Percentiles rank a stretch among this genome's conserved stretches.
These are phyloP conservation scores for Ulota crispa DNA, from an alignment of 225 moss, liverwort and hornwort genomes.

Conservation along the genomic window DNA sequence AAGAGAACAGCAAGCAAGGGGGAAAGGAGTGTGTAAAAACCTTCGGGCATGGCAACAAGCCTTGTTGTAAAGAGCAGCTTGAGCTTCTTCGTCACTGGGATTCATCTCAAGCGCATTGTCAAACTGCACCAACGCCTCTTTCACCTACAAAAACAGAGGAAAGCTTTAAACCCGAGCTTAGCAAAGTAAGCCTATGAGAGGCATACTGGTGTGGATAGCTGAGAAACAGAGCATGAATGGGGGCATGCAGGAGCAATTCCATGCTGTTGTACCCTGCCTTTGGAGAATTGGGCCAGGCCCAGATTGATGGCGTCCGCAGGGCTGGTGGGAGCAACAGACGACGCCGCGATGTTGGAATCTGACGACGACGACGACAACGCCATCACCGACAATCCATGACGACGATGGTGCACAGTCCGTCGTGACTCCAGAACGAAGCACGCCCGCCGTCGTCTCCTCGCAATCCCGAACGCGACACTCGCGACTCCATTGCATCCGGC, in stretches of 20 bases:
- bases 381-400: constrained; percentile 12
- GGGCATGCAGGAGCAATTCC: constrained; percentile 26
- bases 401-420: constrained; percentile 15
- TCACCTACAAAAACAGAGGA: constrained; percentile 49
- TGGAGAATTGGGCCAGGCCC: constrained; percentile 80
- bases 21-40: constrained; percentile 26
- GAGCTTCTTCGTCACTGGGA: constrained; percentile 75
- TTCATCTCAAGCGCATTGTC: constrained; percentile 70
- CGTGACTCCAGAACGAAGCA: background rate
- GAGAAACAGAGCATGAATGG: background rate
- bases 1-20: background rate
- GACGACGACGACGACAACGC: constrained; percentile 18
- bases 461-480: constrained; percentile 2
- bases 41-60: constrained; percentile 95
- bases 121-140: constrained; percentile 80
- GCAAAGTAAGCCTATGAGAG: background rate
- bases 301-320: constrained; percentile 76
- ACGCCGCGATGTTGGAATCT: constrained; percentile 29
- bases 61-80: constrained; percentile 96
- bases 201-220: background rate
- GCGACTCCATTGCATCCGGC: background rate
- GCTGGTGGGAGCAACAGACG: too few species aligned
- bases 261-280: constrained; percentile 78
- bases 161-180: background rate
- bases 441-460: constrained; percentile 11